Conservation (phyloP, 1,284 basidiomycete genomes). For the Cryptococcus sp. region DNA sequence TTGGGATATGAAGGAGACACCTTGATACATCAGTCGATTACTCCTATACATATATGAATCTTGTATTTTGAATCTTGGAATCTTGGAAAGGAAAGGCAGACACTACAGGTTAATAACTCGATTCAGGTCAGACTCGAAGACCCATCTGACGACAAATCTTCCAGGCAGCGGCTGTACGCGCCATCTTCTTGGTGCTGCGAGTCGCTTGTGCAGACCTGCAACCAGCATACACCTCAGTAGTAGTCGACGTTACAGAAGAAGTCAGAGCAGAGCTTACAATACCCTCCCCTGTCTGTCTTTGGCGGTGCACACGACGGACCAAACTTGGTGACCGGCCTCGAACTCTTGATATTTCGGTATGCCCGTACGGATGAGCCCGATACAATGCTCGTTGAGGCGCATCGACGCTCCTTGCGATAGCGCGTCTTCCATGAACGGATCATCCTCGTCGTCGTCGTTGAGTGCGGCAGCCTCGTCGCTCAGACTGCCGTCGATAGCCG, state of each 20-base stretch:
- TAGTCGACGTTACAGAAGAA: neutral
- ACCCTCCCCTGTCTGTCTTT: conserved; percentile 9
- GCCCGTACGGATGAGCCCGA: conserved; percentile 5
- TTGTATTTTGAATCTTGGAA: neutral
- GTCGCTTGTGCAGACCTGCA: conserved; percentile 20
- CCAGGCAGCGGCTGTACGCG: conserved; percentile 30
- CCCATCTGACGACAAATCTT: conserved; percentile 25
- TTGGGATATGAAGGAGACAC: conserved; percentile 11
- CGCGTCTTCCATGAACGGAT: neutral
- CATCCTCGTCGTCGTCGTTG: too few relatives aligned
- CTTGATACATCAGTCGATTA: neutral
- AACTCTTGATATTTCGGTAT: conserved; percentile 12
- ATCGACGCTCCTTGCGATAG: conserved; percentile 16
- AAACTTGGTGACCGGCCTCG: conserved; percentile 1
- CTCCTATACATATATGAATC: neutral
- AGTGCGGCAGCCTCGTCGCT: neutral
- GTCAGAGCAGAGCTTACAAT: conserved; percentile 9
- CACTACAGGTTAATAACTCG: too few relatives aligned
- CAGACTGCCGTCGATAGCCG: neutral
- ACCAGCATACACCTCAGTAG: neutral
- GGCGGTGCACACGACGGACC: conserved; percentile 17
- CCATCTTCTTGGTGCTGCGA: conserved; percentile 30
- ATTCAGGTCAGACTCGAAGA: neutral
- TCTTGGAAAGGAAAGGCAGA: too few relatives aligned
- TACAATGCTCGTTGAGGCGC: conserved; percentile 25